Base-by-base conservation (phyloP, 768 basidiomycete genomes). In the Suillus fuscotomentosus region DNA sequence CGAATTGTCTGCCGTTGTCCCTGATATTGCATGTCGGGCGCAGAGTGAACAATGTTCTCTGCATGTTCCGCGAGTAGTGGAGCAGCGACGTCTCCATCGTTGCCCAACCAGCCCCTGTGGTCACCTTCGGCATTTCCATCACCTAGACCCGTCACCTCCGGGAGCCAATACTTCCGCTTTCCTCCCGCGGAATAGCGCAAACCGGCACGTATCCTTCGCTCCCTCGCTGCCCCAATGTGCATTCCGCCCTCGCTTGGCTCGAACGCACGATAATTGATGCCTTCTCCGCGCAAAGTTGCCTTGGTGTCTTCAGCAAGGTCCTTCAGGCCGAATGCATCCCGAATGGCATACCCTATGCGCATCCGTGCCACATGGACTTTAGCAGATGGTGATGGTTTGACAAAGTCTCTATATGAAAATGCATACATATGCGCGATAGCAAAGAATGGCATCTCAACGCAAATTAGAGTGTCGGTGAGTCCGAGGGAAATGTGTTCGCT, bases 381-480 rank as follows among this genome's bases (percentile, higher is more conserved):
- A 5, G 56, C 42, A 31, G 70, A 70, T n/a, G 79, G 68, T 60
- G 89, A 90, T 65, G 95, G 84, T 5, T 65, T 61, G 53, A 61
- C 65, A 75, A 92, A 98, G 77, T 97, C 95, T 60, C 83, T 89
- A 70, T 93, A 88, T 20, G 92, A 90, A 76, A 99, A 99, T 36
- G 97, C 97, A 71, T 90, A 98, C 80, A 92, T 87, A 78, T 99
- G 97, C 7, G 95, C 92, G 61, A 97, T 81, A 2, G 97, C 97
- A 72, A 99, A 99, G 65, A 99, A 77, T 0, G 97, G 97, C 97
- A 99, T 98, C 78, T 99, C 97, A 66, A 95, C 78, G 78, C 95
- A 97, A 70, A 98, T 94, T 64, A 99, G 83, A 9, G 90, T 87
- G 76, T 99, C 97, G 17, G 90, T 93, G 66, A 97, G 84, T 7